Evolutionary conservation across 2,329 filamentous ascomycete species (phyloP).

Genomic region (Fusarium udum): DNA sequence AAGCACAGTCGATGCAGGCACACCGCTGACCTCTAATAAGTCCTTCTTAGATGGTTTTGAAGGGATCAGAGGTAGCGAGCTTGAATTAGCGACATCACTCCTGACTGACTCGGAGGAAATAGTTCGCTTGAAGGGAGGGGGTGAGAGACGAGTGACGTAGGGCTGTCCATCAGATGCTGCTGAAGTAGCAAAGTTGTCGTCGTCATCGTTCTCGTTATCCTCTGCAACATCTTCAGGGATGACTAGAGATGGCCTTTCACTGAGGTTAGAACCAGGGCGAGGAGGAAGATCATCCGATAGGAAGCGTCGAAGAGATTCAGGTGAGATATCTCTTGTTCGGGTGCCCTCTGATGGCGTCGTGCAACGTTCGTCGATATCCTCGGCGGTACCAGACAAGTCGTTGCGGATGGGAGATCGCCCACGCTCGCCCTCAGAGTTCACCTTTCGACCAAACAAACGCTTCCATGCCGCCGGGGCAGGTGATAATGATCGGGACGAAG

Average conservation of each 20-base stretch:
- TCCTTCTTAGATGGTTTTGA: conserved; percentile 22
- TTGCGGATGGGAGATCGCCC: conserved; percentile 46
- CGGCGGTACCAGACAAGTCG: conserved; percentile 16
- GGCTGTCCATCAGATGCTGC: conserved; percentile 56
- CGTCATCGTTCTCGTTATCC: conserved; percentile 62
- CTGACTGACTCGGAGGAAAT: conserved; percentile 44
- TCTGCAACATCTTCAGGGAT: conserved; percentile 51
- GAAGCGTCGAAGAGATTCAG: conserved; percentile 64
- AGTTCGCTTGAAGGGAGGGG: conserved; percentile 59
- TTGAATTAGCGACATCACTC: conserved; percentile 35
- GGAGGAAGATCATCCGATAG: conserved; percentile 56
- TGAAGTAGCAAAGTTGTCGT: conserved; percentile 70
- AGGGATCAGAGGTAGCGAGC: conserved; percentile 40
- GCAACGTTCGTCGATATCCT: conserved; percentile 33
- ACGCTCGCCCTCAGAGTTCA: conserved; percentile 47
- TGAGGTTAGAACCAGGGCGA: conserved; percentile 39
- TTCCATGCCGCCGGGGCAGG: conserved; percentile 60
- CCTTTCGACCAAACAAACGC: conserved; percentile 60
- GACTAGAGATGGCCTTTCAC: conserved; percentile 45
- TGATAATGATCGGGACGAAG: conserved; percentile 59
- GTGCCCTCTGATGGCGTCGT: conserved; percentile 51
- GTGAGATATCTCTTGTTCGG: conserved; percentile 62
- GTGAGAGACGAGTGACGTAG: conserved; percentile 60
- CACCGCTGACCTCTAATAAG: conserved; percentile 13
- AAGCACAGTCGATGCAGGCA: conserved; percentile 33